Evolutionary conservation across 176 grass and related monocot genomes (phyloP).

Genomic region (Bolboschoenus planiculmis): DNA sequence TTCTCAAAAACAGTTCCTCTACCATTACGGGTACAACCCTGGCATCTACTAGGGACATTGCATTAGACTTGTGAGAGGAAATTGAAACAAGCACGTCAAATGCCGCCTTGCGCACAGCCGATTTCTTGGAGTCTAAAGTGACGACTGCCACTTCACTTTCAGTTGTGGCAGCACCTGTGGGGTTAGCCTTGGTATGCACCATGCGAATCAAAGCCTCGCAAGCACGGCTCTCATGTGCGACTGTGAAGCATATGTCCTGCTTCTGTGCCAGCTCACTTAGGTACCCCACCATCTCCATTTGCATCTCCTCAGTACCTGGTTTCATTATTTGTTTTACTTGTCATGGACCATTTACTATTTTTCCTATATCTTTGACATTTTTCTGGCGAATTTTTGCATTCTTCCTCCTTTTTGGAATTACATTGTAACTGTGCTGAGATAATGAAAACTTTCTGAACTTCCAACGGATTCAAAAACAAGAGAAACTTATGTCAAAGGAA

Average conservation of each 20-base stretch:
- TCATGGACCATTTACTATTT: not conserved
- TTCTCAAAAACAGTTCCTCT: constrained; percentile 54
- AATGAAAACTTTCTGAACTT: not conserved
- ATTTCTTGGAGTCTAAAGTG: constrained; percentile 11
- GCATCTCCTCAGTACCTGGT: constrained; percentile 71
- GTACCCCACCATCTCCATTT: constrained; percentile 91
- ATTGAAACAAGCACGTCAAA: constrained; percentile 75
- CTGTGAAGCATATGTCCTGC: constrained; percentile 69
- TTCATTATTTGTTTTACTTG: constrained; percentile 11
- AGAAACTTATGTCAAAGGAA: not conserved
- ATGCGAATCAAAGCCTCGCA: constrained; percentile 63
- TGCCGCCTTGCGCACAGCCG: constrained; percentile 44
- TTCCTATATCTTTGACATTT: not conserved
- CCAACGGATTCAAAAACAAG: not conserved
- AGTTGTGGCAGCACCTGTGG: not conserved
- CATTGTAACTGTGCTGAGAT: not conserved
- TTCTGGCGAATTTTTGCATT: not conserved
- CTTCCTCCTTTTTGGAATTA: not conserved
- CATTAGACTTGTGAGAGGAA: constrained; percentile 58
- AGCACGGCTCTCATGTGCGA: constrained; percentile 38
- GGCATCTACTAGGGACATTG: constrained; percentile 40
- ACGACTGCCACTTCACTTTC: not conserved
- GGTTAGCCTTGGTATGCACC: constrained; percentile 32
- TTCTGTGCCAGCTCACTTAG: constrained; percentile 66
- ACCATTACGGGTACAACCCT: constrained; percentile 54